A percentile compares a stretch with the other conserved stretches of the same genome.
Evolutionary conservation across 257 asterid genomes (phyloP).

Genomic region (Cinchona pubescens): DNA sequence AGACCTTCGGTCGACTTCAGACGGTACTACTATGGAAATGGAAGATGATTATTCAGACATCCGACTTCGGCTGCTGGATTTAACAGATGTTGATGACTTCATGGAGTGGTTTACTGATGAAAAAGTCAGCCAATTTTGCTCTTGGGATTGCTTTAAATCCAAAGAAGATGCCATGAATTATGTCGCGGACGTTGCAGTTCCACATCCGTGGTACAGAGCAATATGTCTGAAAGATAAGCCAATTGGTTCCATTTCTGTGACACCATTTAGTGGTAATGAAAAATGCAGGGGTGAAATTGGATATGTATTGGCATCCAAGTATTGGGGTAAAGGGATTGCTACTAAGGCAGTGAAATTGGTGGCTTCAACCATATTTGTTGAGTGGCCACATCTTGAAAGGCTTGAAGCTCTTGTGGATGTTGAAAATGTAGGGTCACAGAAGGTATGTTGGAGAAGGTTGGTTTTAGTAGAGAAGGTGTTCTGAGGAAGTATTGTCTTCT

Average conservation of each 20-base stretch:
- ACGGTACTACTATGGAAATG: not conserved
- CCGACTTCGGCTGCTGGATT: conserved; percentile 48
- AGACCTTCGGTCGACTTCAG: not conserved
- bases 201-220: conserved; percentile 58
- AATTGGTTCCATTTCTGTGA: conserved; percentile 51
- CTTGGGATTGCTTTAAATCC: too few species aligned
- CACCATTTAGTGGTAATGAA: too few species aligned
- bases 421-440: conserved; percentile 68
- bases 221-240: conserved; percentile 54
- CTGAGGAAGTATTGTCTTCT: conserved; percentile 60
- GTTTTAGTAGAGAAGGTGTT: conserved; percentile 65
- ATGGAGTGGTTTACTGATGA: conserved; percentile 56
- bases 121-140: conserved; percentile 59
- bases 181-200: conserved; percentile 23
- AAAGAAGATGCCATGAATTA: conserved; percentile 44
- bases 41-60: too few species aligned
- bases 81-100: conserved; percentile 61
- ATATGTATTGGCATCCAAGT: conserved; percentile 53
- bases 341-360: conserved; percentile 70
- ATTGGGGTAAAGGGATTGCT: conserved; percentile 81
- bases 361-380: conserved; percentile 49
- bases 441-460: conserved; percentile 79
- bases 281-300: conserved; percentile 81
- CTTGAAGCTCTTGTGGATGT: conserved; percentile 72
- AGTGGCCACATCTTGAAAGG: conserved; percentile 72